phyloP scores from a whole-genome alignment of 2,329 filamentous ascomycete species.

The Hymenoscyphus salicellus region DNA sequence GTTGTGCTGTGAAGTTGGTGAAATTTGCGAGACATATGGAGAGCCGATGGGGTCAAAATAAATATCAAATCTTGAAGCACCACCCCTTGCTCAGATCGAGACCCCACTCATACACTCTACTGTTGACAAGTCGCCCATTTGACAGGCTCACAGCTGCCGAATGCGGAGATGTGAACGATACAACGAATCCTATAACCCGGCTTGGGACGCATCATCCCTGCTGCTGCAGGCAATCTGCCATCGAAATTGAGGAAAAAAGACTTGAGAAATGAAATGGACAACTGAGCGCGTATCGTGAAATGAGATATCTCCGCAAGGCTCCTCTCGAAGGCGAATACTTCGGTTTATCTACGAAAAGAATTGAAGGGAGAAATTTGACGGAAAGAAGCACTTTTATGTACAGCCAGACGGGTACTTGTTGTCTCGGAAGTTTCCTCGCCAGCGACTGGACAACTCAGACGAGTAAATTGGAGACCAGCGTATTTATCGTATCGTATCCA shows the following conservation, averaged over 20 bases:
- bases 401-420: not conserved
- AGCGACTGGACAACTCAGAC: not conserved
- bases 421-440: not conserved
- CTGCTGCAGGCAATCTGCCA: not conserved
- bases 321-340: not conserved
- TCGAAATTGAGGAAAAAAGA: not conserved
- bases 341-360: not conserved
- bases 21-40: not conserved
- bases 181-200: not conserved
- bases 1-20: not conserved
- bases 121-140: not conserved
- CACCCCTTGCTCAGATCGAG: slow-evolving; percentile 1
- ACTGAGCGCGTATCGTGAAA: not conserved
- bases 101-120: not conserved
- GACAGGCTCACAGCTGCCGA: not conserved
- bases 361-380: not conserved
- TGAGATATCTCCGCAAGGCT: not conserved
- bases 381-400: not conserved
- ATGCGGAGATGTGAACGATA: not conserved
- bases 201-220: not conserved
- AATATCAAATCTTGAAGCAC: slow-evolving; percentile 2
- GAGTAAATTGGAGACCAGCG: not conserved
- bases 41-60: not conserved
- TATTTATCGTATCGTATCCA: not conserved
- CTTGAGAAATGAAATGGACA: not conserved